A percentile compares a stretch with the other conserved stretches of the same genome.
phyloP scores from a whole-genome alignment of 2,329 filamentous ascomycete genomes.

The Aspergillus sp. region DNA sequence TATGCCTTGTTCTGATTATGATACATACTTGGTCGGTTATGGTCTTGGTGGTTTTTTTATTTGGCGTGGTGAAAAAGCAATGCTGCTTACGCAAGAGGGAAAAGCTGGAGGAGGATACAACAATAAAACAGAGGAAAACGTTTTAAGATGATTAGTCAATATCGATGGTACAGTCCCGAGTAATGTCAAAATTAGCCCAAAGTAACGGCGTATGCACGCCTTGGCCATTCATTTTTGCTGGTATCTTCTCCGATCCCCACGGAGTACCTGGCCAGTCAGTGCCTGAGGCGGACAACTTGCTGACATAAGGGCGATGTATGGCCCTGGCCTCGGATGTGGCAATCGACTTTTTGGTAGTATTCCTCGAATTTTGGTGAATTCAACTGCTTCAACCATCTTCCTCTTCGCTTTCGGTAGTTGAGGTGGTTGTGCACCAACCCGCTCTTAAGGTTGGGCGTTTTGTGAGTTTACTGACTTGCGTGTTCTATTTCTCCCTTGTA shows the following conservation, averaged over 20 bases:
- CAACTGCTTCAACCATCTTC: background rate
- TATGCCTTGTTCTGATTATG: constrained; percentile 19
- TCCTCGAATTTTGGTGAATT: background rate
- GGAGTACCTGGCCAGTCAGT: background rate
- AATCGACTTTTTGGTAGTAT: background rate
- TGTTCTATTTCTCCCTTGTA: background rate
- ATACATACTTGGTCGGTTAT: constrained; percentile 17
- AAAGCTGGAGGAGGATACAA: background rate
- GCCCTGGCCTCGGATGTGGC: background rate
- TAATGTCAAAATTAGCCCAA: background rate
- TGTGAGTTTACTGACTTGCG: background rate
- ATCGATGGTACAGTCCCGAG: background rate
- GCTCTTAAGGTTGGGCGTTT: background rate
- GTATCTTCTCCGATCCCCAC: background rate
- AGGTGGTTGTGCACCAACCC: background rate
- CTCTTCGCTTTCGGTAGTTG: background rate
- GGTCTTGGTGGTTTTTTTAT: constrained; percentile 9
- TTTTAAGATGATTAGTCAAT: background rate
- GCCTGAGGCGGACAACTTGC: background rate
- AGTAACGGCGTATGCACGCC: background rate
- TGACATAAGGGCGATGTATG: background rate
- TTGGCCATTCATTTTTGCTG: background rate
- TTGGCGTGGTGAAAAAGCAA: constrained; percentile 9
- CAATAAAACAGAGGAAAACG: background rate
- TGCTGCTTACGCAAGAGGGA: constrained; percentile 4